Base-by-base conservation (phyloP, 768 basidiomycete species). In the Terana coerulea region DNA sequence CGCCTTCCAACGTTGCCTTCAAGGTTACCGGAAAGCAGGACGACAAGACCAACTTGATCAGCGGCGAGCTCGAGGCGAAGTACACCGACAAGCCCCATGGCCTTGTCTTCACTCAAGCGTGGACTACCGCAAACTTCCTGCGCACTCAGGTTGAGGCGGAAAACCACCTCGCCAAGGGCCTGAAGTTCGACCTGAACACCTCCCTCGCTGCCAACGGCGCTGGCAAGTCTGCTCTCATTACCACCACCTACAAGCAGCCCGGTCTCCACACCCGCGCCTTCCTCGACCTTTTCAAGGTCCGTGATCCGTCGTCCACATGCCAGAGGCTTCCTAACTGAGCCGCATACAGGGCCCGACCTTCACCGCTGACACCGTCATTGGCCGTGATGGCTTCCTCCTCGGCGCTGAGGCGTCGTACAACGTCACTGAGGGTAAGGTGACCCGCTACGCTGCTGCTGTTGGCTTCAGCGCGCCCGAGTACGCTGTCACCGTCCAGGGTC, bases 381-480 rank as follows among this genome's bases (percentile, higher is more conserved):
- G 95, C 60, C 95, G 94, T 64, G 93, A 98, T 64, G 97, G 97
- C 53, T 92, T 98, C 88, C 88, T 98, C 54, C 73, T 95, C 53
- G 97, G 97, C 76, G 91, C 82, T 57, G 97, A 99, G 79, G 86
- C 93, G 33, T 83, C 92, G 46, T 98, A 98, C 80, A 95, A 98
- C 69, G 91, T 98, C 67, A 91, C 87, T 44, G 89, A 91, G 62
- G 95, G 94, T 65, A 86, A 83, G 64, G 79, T 98, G 68, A 88
- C 87, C 67, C 87, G 88, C 64, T 99, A 97, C 73, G 87, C 92
- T 49, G 80, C 88, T 60, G 95, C 94, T 47, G 68, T 91, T 61
- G 97, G 95, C 62, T 98, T 88, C 83, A 93, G 90, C 66, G 95
- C 95, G 35, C 91, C 95, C 29, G 91, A 98, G 68, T 95, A 95